These are phyloP conservation scores for Trichoderma reesei DNA, from an alignment of 495 filamentous ascomycete species.

Conservation along the genomic window DNA sequence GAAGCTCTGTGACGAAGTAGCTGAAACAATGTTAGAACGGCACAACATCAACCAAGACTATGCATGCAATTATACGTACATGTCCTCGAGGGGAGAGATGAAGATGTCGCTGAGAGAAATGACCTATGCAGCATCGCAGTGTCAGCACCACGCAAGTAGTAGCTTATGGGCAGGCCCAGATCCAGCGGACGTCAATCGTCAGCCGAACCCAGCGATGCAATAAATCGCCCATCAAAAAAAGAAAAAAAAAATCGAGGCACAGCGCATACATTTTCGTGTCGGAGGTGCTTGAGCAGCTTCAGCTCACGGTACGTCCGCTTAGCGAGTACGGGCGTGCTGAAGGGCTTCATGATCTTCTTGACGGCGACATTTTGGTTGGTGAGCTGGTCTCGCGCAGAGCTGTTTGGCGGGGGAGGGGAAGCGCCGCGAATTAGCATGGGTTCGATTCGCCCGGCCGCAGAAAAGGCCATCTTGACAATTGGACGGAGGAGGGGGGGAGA, in stretches of 20 bases:
- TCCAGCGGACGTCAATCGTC: neutral
- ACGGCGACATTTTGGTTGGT: constrained; percentile 91
- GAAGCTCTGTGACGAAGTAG: constrained; percentile 95
- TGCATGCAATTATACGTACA: constrained; percentile 48
- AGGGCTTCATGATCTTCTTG: constrained; percentile 99
- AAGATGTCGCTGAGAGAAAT: constrained; percentile 99
- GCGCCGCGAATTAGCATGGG: constrained; percentile 1
- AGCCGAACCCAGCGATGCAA: neutral
- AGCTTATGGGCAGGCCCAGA: constrained; percentile 12
- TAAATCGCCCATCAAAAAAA: neutral
- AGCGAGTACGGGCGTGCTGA: constrained; percentile 93
- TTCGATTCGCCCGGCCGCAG: constrained; percentile 14
- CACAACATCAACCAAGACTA: neutral
- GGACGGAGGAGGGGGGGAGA: neutral
- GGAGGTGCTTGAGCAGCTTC: constrained; percentile 93
- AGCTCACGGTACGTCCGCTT: constrained; percentile 96
- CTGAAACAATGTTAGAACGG: constrained; percentile 37
- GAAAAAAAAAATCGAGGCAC: neutral
- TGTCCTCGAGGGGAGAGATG: constrained; percentile 96
- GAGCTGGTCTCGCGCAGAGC: constrained; percentile 94
- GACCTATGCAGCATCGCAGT: constrained; percentile 50
- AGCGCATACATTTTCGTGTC: constrained; percentile 81
- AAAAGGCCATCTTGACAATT: neutral
- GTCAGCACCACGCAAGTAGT: constrained; percentile 3
- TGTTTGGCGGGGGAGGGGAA: constrained; percentile 25